A percentile compares a stretch with the other conserved stretches of the same genome.
phyloP scores from a whole-genome alignment of 257 asterid species.

The Primulina tabacum region DNA sequence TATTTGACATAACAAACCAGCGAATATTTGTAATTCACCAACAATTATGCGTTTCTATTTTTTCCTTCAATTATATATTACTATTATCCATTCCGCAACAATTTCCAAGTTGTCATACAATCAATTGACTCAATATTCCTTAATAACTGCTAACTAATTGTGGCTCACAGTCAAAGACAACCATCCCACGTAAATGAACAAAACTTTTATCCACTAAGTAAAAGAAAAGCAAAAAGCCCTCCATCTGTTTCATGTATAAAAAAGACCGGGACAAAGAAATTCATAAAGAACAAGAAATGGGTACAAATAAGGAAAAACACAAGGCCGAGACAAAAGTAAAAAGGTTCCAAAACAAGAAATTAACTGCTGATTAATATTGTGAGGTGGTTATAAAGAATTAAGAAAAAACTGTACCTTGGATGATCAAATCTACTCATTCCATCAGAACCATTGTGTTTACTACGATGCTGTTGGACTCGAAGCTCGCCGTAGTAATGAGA shows the following conservation, averaged over 20 bases:
- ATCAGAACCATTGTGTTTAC: conserved; percentile 39
- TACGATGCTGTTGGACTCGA: conserved; percentile 39
- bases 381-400: conserved; percentile 4
- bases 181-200: neutral
- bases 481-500: conserved; percentile 58
- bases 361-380: neutral
- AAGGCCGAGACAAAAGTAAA: neutral
- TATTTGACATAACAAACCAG: too few species aligned
- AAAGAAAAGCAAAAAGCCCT: neutral
- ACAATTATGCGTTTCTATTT: too few species aligned
- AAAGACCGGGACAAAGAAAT: neutral
- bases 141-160: neutral
- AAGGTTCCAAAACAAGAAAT: conserved; percentile 13
- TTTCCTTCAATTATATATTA: neutral
- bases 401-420: conserved; percentile 36
- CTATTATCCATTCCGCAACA: neutral
- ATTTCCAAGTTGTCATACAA: too few species aligned
- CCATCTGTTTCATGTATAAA: conserved; percentile 20
- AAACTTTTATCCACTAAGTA: neutral
- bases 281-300: neutral
- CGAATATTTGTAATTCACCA: neutral
- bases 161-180: conserved; percentile 9
- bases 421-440: conserved; percentile 49
- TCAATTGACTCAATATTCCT: too few species aligned
- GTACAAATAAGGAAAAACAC: neutral